Percentiles rank a stretch among this genome's conserved stretches.
Conservation (phyloP, 2,329 filamentous ascomycete genomes). For the Xylariomycetidae sp. region DNA sequence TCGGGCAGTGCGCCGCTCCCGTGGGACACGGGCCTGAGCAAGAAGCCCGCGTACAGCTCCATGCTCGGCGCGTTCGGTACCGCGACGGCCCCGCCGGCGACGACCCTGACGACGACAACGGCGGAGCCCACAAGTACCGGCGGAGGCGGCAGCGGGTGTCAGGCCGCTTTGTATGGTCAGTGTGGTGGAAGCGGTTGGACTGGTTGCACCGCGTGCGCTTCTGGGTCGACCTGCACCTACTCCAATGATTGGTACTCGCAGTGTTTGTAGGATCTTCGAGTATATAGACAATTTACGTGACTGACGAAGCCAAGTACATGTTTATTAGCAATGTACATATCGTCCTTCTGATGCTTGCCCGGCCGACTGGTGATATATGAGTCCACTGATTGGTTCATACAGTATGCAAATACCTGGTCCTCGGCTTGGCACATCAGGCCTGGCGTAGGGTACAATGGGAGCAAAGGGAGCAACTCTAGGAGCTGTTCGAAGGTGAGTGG, state of each 20-base stretch:
- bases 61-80: slow-evolving; percentile 19
- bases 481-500: no score
- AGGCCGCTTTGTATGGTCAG: slow-evolving; percentile 4
- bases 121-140: neutral
- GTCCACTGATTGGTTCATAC: no score
- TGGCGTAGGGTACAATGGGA: no score
- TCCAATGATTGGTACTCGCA: slow-evolving; percentile 7
- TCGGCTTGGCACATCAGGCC: no score
- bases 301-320: no score
- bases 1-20: slow-evolving; percentile 30
- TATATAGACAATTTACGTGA: no score
- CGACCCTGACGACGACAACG: slow-evolving; percentile 2
- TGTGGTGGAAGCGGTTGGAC: slow-evolving; percentile 4
- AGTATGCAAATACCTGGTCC: no score
- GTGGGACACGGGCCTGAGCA: slow-evolving; percentile 29
- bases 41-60: slow-evolving; percentile 30
- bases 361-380: no score
- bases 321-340: no score
- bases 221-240: slow-evolving; percentile 4
- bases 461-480: no score
- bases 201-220: slow-evolving; percentile 1
- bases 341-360: no score
- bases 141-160: slow-evolving; percentile 1
- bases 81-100: slow-evolving; percentile 2
- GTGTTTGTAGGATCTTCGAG: slow-evolving; percentile 3